Percentiles rank a stretch among this genome's conserved stretches.
Evolutionary conservation across 2,329 filamentous ascomycete genomes (phyloP).

Genomic region (Fulvia fulva): DNA sequence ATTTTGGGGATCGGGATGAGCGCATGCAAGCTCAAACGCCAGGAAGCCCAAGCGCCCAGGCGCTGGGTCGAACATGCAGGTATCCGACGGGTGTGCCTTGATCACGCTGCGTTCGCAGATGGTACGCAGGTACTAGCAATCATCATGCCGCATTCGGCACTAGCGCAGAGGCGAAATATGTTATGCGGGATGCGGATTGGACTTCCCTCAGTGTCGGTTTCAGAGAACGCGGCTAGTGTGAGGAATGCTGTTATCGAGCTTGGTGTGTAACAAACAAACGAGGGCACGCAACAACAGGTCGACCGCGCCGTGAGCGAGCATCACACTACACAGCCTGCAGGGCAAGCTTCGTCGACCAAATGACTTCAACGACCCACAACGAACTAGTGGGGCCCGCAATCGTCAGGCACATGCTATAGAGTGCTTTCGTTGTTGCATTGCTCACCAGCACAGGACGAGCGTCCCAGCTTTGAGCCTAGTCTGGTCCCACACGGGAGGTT

Average conservation of each 20-base stretch:
- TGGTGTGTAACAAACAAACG: constrained; percentile 23
- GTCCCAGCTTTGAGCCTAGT: constrained; percentile 23
- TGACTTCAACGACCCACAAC: constrained; percentile 24
- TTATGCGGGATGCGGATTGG: constrained; percentile 14
- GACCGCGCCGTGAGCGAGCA: constrained; percentile 9
- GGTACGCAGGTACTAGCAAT: constrained; percentile 28
- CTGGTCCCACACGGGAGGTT: constrained; percentile 29
- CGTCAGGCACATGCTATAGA: constrained; percentile 19
- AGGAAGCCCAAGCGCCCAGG: constrained; percentile 23
- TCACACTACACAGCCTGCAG: constrained; percentile 20
- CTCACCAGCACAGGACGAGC: constrained; percentile 12
- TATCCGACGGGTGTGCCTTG: constrained; percentile 25
- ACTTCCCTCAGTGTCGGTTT: constrained; percentile 18
- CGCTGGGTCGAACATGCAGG: constrained; percentile 29
- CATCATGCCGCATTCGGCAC: constrained; percentile 17
- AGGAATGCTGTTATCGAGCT: constrained; percentile 26
- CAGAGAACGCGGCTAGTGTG: constrained; percentile 22
- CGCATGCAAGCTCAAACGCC: constrained; percentile 25
- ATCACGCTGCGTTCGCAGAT: constrained; percentile 34
- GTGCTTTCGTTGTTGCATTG: constrained; percentile 3
- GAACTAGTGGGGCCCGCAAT: constrained; percentile 20
- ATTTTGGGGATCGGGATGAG: constrained; percentile 10
- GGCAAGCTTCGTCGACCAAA: constrained; percentile 20
- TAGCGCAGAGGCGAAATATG: constrained; percentile 8
- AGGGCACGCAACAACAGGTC: constrained; percentile 15